Base-by-base conservation (phyloP, 176 grass and related monocot species). In the Poa annua region DNA sequence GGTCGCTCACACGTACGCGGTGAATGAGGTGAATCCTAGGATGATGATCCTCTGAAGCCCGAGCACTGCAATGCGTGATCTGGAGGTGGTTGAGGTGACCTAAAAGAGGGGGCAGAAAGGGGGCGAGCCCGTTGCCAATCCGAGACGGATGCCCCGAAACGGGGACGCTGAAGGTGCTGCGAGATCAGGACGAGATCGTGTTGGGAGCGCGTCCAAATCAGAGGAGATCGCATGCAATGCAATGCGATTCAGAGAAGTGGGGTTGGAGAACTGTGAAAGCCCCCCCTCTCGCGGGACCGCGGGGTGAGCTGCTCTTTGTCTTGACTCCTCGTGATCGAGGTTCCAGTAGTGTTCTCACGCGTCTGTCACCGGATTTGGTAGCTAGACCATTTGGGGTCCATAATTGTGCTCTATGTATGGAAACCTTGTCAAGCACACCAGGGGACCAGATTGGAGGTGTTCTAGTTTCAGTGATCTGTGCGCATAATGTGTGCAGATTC, bases 131-230 rank as follows among this genome's bases (percentile, higher is more conserved):
- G 13, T 77, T 88, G 81, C 86, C 75, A 5, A 88, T 79, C 75
- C 81, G 35, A 26, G 81, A 48, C 2, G 13, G 83, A 53, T 19
- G 68, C 81, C 76, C 81, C 3, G 34, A 81, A 89, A 70, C 83
- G 63, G 25, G 48, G 12, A 4, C 14, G 3, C 4, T 44, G 32
- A 79, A 25, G 61, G 29, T 61, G 36, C 20, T n/a, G 44, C 33
- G 78, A 71, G 82, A 85, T 85, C 87, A 70, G 53, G 83, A 63
- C 26, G 83, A 78, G 88, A 89, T 89, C 83, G 53, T 65, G 86
- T 1, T 88, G 86, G 80, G 74, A 83, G 74, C 33, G 56, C 83
- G 77, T 78, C 83, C 53, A 71, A 35, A 85, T 89, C 88, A 53
- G 3, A 32, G 33, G 77, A 76, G 87, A 85, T 89, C 14, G 83